Conservation (phyloP, 345 rosid species). For the Eucalyptus cloeziana region DNA sequence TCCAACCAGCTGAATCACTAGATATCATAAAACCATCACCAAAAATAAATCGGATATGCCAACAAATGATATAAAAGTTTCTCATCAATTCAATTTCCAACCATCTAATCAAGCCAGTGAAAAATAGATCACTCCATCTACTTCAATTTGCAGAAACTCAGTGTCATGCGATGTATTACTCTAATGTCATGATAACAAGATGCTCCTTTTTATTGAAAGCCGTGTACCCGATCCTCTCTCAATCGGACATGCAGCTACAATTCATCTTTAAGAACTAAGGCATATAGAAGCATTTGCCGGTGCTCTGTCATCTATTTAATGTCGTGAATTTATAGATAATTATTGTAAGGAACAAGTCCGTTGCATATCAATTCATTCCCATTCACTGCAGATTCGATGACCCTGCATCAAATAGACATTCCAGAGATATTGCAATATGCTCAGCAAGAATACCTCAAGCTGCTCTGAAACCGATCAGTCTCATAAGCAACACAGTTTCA, state of each 20-base stretch:
- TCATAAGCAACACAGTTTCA: not conserved
- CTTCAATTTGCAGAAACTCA: not conserved
- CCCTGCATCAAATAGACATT: not conserved
- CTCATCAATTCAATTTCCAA: not conserved
- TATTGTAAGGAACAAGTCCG: not conserved
- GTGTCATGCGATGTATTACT: not conserved
- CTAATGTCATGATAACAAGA: not conserved
- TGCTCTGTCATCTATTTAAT: not conserved
- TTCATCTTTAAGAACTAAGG: not conserved
- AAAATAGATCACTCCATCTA: not conserved
- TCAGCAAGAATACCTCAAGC: not conserved
- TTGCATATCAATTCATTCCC: not conserved
- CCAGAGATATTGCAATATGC: not conserved
- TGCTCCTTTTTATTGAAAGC: not conserved
- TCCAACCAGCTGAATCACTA: conserved; percentile 58
- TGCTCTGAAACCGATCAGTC: not conserved
- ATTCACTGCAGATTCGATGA: not conserved
- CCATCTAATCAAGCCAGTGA: not conserved
- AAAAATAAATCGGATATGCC: not conserved
- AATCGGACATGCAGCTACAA: not conserved
- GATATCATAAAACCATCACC: not conserved
- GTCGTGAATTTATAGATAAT: not conserved
- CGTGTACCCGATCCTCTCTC: not conserved
- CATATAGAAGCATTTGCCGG: not conserved
- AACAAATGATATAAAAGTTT: not conserved